A percentile compares a stretch with the other conserved stretches of the same genome.
Conservation (phyloP, 2,329 filamentous ascomycete genomes). For the Salinomyces thailandicus region DNA sequence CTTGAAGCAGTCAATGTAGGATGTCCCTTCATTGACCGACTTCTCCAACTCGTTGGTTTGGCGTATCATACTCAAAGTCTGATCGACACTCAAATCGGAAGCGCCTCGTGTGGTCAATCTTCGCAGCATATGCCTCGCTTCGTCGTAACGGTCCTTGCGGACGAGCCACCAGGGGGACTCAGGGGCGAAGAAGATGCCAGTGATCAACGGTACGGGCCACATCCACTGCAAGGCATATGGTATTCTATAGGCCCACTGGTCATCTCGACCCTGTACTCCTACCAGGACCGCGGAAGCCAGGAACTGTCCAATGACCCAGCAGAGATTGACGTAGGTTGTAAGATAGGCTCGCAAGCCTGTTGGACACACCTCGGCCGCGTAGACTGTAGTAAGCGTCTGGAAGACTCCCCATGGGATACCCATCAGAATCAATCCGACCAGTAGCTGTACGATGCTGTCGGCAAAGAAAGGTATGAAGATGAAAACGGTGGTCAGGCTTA, state of each 20-base stretch:
- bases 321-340: conserved; percentile 51
- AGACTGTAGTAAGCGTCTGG: conserved; percentile 37
- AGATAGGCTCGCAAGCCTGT: conserved; percentile 46
- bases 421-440: conserved; percentile 28
- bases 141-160: conserved; percentile 15
- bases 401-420: conserved; percentile 28
- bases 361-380: conserved; percentile 56
- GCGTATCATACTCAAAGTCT: conserved; percentile 29
- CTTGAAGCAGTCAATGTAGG: conserved; percentile 44
- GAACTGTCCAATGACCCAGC: conserved; percentile 53
- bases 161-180: conserved; percentile 25
- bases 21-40: conserved; percentile 36
- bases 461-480: conserved; percentile 40
- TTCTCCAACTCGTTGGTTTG: conserved; percentile 44
- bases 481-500: conserved; percentile 41
- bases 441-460: conserved; percentile 20
- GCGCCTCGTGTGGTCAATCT: conserved; percentile 14
- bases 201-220: conserved; percentile 25
- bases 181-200: conserved; percentile 20
- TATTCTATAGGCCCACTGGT: conserved; percentile 29
- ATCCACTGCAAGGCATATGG: conserved; percentile 37
- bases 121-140: conserved; percentile 14
- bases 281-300: conserved; percentile 32
- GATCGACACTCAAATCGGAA: conserved; percentile 19
- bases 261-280: conserved; percentile 14